These are phyloP conservation scores for Ustilago bromivora DNA, from an alignment of 1,284 basidiomycete genomes.

Conservation along the genomic window DNA sequence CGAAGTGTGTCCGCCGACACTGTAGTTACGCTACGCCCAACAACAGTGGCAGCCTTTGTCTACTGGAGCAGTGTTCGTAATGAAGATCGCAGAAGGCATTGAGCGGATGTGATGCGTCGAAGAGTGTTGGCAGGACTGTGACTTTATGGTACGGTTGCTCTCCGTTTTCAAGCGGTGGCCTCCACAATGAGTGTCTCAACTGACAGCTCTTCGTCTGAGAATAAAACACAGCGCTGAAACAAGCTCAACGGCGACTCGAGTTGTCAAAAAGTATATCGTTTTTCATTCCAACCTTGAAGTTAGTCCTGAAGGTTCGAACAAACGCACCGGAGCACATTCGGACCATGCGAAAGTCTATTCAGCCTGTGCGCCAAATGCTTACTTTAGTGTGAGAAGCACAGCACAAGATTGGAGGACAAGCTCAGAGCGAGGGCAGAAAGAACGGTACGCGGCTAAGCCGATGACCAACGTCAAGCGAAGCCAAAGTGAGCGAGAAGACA, in stretches of 20 bases:
- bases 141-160: background rate
- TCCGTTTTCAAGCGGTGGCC: background rate
- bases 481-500: background rate
- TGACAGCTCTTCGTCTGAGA: background rate
- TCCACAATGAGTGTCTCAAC: conserved; percentile 1
- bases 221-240: too few relatives aligned
- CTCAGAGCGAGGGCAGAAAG: background rate
- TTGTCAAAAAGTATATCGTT: background rate
- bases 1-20: background rate
- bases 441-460: background rate
- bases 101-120: background rate
- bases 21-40: background rate
- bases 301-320: background rate
- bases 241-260: background rate
- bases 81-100: background rate
- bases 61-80: background rate
- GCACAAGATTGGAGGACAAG: background rate
- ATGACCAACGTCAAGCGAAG: background rate
- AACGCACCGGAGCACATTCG: background rate
- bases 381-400: background rate
- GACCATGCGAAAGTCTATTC: too few relatives aligned
- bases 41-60: background rate
- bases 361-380: too few relatives aligned
- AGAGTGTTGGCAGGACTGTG: background rate
- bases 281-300: background rate